Evolutionary conservation across 805 yeast genomes (phyloP), one percentile per base, ranked within the genome.

Genomic region (Saccharomyces mikatae): DNA sequence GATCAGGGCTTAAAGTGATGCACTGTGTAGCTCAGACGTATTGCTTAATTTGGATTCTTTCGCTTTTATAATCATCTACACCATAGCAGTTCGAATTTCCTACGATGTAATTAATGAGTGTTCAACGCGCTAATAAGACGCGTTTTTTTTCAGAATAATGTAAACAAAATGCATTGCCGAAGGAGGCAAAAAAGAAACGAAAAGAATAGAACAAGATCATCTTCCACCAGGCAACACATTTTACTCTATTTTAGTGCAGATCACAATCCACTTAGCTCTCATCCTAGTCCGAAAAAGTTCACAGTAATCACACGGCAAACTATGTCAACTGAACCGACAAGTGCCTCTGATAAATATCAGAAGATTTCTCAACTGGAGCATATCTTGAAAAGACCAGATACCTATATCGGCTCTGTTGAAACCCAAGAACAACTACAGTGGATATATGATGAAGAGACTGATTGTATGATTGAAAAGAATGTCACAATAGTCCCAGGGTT

Each of bases 321-420:
- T 27, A 58, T 55, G 60, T 48, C 58, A 29, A 41, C 53, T 17
- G 65, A 61, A 29, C 60, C 59, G 28, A 78, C 77, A 60, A 65
- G 74, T 53, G 79, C 83, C 57, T 72, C 84, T 53, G 87, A 86
- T 52, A 90, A 88, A 63, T 94, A 94, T 73, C 98, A 92, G 72
- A 89, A 88, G 74, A 83, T 94, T 49, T 85, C 97, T 2, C 99
- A 92, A 72, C 77, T 94, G 64, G 98, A 94, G 67, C 99, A 94
- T 77, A 92, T 94, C 54, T 77, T 94, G 65, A 90, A 90, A 71
- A 85, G 99, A 71, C 99, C 99, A 0, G 99, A 94, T 70, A 92
- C 99, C 2, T 94, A 94, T 72, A 85, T 94, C 62, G 99, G 99
- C 5, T 90, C 97, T 1, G 86, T 91, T 26, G 99, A 94, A 72